These are phyloP conservation scores for Chalaropsis thielavioides DNA, from an alignment of 2,329 filamentous ascomycete genomes.

Conservation along the genomic window DNA sequence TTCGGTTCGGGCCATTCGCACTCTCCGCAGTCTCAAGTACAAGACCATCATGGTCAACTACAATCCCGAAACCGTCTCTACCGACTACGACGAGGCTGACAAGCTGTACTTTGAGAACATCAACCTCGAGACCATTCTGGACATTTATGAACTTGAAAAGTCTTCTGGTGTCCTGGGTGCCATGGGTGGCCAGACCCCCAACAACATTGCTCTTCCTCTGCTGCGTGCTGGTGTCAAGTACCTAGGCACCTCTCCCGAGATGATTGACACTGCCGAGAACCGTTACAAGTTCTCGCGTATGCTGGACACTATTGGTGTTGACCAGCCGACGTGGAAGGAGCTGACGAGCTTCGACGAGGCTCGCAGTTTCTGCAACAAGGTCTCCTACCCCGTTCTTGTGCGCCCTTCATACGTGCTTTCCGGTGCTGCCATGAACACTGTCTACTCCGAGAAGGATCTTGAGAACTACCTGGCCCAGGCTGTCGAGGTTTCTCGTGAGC, in stretches of 20 bases:
- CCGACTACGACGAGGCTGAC: constrained; percentile 91
- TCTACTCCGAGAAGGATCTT: constrained; percentile 89
- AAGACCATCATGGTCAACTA: constrained; percentile 97
- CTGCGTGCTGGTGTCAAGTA: constrained; percentile 83
- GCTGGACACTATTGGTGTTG: constrained; percentile 85
- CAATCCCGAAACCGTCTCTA: constrained; percentile 79
- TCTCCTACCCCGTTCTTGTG: constrained; percentile 86
- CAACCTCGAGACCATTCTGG: constrained; percentile 74
- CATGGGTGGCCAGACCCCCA: constrained; percentile 94
- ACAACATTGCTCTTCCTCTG: constrained; percentile 89
- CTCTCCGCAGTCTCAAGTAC: constrained; percentile 64
- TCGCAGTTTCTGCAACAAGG: constrained; percentile 69
- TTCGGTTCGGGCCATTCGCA: constrained; percentile 85
- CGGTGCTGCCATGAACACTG: constrained; percentile 97
- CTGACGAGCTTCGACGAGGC: constrained; percentile 90
- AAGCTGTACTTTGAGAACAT: constrained; percentile 94
- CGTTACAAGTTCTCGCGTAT: constrained; percentile 98
- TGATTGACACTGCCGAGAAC: constrained; percentile 97
- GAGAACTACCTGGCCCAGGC: constrained; percentile 81
- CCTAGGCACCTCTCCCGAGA: constrained; percentile 89
- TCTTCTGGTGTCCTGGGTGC: constrained; percentile 78
- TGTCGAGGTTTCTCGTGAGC: constrained; percentile 80
- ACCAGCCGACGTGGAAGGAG: constrained; percentile 97
- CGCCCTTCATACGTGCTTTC: constrained; percentile 94
- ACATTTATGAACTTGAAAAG: constrained; percentile 81